Conservation (phyloP, 257 asterid genomes). For the Jaltomata sinuosa region DNA sequence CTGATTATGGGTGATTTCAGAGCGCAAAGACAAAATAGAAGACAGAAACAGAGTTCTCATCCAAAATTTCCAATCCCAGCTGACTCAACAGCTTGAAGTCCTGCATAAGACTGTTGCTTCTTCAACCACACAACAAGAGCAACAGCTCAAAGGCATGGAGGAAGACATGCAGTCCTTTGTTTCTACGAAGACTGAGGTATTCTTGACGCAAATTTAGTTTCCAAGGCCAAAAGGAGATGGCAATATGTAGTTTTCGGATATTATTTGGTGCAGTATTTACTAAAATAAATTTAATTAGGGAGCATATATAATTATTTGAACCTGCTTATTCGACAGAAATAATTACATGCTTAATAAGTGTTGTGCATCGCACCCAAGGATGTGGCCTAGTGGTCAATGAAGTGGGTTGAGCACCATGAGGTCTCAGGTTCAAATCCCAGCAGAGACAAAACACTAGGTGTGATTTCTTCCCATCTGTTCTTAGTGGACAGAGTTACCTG, state of each 20-base stretch:
- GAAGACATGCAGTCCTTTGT: constrained; percentile 95
- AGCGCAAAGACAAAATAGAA: constrained; percentile 88
- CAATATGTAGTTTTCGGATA: neutral
- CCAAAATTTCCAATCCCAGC: constrained; percentile 72
- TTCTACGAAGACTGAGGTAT: constrained; percentile 77
- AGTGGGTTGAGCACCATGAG: too few relatives aligned
- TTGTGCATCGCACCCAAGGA: too few relatives aligned
- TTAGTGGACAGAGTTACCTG: too few relatives aligned
- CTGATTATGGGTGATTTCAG: constrained; percentile 29
- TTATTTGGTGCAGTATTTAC: neutral
- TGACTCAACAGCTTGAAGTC: constrained; percentile 78
- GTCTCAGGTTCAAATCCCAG: too few relatives aligned
- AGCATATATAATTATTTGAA: neutral
- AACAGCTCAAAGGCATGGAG: constrained; percentile 81
- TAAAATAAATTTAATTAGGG: neutral
- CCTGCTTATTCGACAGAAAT: neutral
- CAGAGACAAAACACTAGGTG: too few relatives aligned
- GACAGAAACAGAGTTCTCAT: constrained; percentile 71
- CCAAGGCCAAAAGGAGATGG: neutral
- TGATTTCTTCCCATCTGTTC: too few relatives aligned
- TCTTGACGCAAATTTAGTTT: neutral
- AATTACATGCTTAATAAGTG: neutral
- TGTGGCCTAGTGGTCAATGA: too few relatives aligned
- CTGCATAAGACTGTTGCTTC: constrained; percentile 83
- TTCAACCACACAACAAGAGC: constrained; percentile 80